Conservation (phyloP, 2,329 filamentous ascomycete genomes). For the Phaeophleospora eucalypticola region DNA sequence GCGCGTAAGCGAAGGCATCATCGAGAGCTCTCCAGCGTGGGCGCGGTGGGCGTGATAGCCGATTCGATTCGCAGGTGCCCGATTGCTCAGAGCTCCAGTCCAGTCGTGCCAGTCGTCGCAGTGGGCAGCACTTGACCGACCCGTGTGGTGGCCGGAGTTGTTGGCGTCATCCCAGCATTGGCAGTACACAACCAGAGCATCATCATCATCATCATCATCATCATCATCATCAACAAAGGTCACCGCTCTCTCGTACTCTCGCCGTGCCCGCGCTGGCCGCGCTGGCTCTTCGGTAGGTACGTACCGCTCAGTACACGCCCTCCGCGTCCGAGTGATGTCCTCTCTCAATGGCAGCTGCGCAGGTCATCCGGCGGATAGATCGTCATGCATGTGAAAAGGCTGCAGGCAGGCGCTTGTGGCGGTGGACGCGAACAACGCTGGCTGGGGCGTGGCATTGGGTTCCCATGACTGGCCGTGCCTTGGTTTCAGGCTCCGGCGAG, state of each 20-base stretch:
- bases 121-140: no score
- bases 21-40: neutral
- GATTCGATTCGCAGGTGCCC: neutral
- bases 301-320: no score
- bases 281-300: neutral
- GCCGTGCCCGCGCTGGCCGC: neutral
- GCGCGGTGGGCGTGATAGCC: neutral
- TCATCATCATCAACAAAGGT: no score
- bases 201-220: no score
- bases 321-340: neutral
- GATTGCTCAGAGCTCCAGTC: no score
- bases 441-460: neutral
- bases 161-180: neutral
- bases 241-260: neutral
- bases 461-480: neutral
- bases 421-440: neutral
- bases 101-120: no score
- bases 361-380: neutral
- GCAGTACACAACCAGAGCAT: no score
- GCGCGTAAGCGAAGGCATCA: conserved; percentile 13
- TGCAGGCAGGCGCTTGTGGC: neutral
- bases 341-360: neutral
- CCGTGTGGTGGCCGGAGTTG: no score
- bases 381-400: neutral
- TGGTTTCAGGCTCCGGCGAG: neutral